phyloP scores from a whole-genome alignment of 129 eudicot genomes.

The Tagetes patula region DNA sequence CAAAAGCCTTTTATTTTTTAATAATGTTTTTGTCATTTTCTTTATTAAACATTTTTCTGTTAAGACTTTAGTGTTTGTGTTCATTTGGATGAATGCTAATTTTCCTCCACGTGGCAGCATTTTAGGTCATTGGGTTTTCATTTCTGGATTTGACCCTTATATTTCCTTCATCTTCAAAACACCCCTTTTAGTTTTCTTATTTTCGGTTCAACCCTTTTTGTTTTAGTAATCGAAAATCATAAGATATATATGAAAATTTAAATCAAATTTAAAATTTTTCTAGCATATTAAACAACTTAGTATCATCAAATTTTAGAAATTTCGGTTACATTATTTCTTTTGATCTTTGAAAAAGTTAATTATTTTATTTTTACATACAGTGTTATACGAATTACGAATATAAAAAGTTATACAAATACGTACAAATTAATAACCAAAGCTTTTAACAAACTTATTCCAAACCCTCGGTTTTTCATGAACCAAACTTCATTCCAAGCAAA shows the following conservation, averaged over 20 bases:
- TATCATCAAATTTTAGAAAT: background rate
- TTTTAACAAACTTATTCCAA: background rate
- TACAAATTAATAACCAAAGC: conserved; percentile 12
- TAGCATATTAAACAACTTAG: background rate
- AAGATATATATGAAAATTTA: background rate
- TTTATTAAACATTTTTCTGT: conserved; percentile 23
- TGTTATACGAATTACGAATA: conserved; percentile 9
- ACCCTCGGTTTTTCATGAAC: conserved; percentile 9
- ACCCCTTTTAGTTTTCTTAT: conserved; percentile 5
- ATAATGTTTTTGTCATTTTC: conserved; percentile 20
- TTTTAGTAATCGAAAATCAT: background rate
- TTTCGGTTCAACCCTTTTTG: background rate
- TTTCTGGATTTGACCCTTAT: conserved; percentile 28
- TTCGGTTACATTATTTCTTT: background rate
- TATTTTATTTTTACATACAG: conserved; percentile 22
- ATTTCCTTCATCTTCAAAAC: conserved; percentile 16
- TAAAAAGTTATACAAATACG: background rate
- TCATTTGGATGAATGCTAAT: conserved; percentile 22
- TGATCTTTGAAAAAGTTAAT: background rate
- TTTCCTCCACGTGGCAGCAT: conserved; percentile 73
- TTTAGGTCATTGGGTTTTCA: conserved; percentile 24
- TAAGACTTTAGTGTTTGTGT: conserved; percentile 34
- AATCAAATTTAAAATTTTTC: background rate
- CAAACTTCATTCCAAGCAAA: conserved; percentile 22
- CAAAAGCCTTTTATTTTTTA: background rate